Percentiles rank a stretch among this genome's conserved stretches.
phyloP scores from a whole-genome alignment of 495 filamentous ascomycete genomes.

The Talaromyces wortmannii region DNA sequence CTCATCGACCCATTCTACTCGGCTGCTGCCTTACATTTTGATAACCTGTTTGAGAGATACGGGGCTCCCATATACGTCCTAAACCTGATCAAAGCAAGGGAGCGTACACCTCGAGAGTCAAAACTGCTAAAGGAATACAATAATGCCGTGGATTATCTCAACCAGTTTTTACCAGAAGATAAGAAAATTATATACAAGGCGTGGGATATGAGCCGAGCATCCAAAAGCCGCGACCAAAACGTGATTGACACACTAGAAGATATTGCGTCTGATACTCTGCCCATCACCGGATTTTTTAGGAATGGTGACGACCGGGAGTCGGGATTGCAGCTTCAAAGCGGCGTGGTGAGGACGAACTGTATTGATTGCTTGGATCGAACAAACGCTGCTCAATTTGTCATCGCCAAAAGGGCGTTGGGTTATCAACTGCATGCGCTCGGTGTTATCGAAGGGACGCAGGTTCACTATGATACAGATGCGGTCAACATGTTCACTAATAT shows the following conservation, averaged over 20 bases:
- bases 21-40: slow-evolving; percentile 94
- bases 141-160: slow-evolving; percentile 83
- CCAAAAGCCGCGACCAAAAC: slow-evolving; percentile 92
- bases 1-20: slow-evolving; percentile 93
- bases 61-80: slow-evolving; percentile 84
- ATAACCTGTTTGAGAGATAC: slow-evolving; percentile 91
- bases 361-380: slow-evolving; percentile 96
- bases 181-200: slow-evolving; percentile 88
- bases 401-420: slow-evolving; percentile 90
- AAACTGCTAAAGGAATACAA: slow-evolving; percentile 85
- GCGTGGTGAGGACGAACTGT: slow-evolving; percentile 91
- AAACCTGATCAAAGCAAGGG: slow-evolving; percentile 89
- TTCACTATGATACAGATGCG: slow-evolving; percentile 92
- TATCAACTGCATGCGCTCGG: slow-evolving; percentile 91
- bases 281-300: slow-evolving; percentile 86
- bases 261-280: slow-evolving; percentile 81
- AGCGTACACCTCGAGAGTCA: slow-evolving; percentile 87
- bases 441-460: slow-evolving; percentile 66
- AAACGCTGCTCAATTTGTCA: slow-evolving; percentile 95
- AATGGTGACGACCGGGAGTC: slow-evolving; percentile 68
- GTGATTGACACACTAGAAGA: slow-evolving; percentile 86
- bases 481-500: slow-evolving; percentile 96
- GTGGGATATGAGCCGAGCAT: slow-evolving; percentile 96
- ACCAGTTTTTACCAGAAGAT: slow-evolving; percentile 80
- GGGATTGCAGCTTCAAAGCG: slow-evolving; percentile 73